Evolutionary conservation across 345 rosid genomes (phyloP).

Genomic region (Eucalyptus cloeziana): DNA sequence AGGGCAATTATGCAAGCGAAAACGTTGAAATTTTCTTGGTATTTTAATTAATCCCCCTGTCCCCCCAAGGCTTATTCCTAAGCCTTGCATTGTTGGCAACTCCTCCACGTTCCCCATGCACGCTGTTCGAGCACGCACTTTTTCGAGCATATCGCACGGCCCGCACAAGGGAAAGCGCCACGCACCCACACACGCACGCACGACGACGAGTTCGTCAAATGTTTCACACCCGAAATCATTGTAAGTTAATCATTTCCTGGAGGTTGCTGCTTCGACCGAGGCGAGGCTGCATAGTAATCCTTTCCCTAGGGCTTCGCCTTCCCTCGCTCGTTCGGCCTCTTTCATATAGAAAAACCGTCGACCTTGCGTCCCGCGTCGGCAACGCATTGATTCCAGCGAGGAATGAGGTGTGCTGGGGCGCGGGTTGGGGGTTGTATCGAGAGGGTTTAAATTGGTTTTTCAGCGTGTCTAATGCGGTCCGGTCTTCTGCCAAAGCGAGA

Average conservation of each 20-base stretch:
- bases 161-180: neutral
- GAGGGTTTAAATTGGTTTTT: neutral
- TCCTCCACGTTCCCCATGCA: slow-evolving; percentile 31
- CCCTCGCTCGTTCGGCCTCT: neutral
- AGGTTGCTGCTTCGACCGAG: neutral
- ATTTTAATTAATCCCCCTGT: neutral
- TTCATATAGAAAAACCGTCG: neutral
- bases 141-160: neutral
- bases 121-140: slow-evolving; percentile 15
- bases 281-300: neutral
- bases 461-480: neutral
- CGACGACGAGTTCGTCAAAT: neutral
- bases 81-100: slow-evolving; percentile 25
- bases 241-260: neutral
- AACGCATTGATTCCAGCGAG: neutral
- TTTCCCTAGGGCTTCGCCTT: neutral
- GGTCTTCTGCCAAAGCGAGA: neutral
- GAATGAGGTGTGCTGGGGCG: neutral
- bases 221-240: neutral
- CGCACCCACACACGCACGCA: neutral
- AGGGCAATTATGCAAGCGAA: neutral
- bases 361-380: neutral
- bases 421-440: neutral
- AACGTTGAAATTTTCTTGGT: neutral
- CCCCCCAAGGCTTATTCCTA: neutral